Evolutionary conservation across 2,329 filamentous ascomycete species (phyloP).

Genomic region (Hortaea sp.): DNA sequence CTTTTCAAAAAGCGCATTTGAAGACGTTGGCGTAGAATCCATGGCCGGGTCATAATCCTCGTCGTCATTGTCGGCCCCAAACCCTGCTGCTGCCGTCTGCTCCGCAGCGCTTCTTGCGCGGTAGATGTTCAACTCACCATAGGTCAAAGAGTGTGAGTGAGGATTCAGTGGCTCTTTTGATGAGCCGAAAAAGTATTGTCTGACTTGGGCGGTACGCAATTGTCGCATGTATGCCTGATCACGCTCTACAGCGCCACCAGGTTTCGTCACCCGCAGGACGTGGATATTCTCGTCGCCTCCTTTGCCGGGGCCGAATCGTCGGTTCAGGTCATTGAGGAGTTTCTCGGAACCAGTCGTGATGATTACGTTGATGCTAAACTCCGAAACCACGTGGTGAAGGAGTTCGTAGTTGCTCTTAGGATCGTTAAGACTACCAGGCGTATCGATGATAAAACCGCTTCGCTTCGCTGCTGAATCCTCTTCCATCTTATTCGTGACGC

Average conservation of each 20-base stretch:
- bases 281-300: conserved; percentile 51
- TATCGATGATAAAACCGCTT: conserved; percentile 79
- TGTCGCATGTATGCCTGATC: conserved; percentile 65
- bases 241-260: conserved; percentile 71
- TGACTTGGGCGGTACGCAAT: conserved; percentile 64
- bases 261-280: conserved; percentile 71
- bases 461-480: conserved; percentile 62
- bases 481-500: conserved; percentile 64
- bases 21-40: conserved; percentile 5
- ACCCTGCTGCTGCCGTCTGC: neutral
- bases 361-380: conserved; percentile 62
- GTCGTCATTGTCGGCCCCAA: conserved; percentile 30
- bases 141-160: conserved; percentile 75
- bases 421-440: conserved; percentile 57
- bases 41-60: conserved; percentile 28
- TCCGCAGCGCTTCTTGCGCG: conserved; percentile 14
- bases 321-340: conserved; percentile 63
- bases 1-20: conserved; percentile 28
- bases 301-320: conserved; percentile 49
- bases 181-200: conserved; percentile 91
- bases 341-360: conserved; percentile 72
- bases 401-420: conserved; percentile 61
- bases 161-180: conserved; percentile 63
- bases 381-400: conserved; percentile 67
- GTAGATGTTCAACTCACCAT: conserved; percentile 62